Conservation (phyloP, 2,329 filamentous ascomycete species). For the Myriosclerotinia curreyana region DNA sequence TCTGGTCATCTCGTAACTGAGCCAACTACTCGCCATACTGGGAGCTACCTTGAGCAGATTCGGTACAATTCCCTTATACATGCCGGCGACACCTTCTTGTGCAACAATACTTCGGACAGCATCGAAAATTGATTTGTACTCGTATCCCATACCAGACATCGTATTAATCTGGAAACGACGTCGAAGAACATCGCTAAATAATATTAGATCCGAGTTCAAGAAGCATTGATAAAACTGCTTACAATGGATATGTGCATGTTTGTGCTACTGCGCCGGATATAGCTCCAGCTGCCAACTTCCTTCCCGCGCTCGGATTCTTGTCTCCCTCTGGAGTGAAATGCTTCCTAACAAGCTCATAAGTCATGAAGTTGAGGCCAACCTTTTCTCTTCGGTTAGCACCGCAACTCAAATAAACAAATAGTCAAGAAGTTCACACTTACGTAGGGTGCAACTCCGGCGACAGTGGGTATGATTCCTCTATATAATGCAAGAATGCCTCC, state of each 20-base stretch:
- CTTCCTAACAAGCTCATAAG: conserved; percentile 84
- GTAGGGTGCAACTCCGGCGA: conserved; percentile 93
- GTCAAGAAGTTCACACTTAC: conserved; percentile 47
- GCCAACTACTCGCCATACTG: conserved; percentile 98
- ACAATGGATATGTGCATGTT: conserved; percentile 98
- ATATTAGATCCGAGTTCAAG: conserved; percentile 21
- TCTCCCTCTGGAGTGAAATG: conserved; percentile 86
- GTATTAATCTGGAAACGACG: conserved; percentile 98
- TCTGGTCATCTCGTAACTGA: conserved; percentile 91
- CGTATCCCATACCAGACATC: conserved; percentile 97
- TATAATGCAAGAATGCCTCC: conserved; percentile 86
- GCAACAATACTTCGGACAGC: conserved; percentile 77
- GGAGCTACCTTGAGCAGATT: conserved; percentile 96
- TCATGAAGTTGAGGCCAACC: conserved; percentile 98
- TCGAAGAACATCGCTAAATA: conserved; percentile 76
- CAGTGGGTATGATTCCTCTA: conserved; percentile 87
- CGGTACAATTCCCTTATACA: conserved; percentile 95
- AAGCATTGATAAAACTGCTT: conserved; percentile 43
- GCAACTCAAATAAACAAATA: not conserved
- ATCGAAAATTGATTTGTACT: conserved; percentile 84
- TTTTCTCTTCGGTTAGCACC: conserved; percentile 39
- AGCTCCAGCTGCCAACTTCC: conserved; percentile 86
- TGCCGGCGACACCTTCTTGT: conserved; percentile 77
- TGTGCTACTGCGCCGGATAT: conserved; percentile 96
- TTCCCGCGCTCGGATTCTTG: conserved; percentile 70